Base-by-base conservation (phyloP, 352 stramenopile species). In the Pythium aquatile region DNA sequence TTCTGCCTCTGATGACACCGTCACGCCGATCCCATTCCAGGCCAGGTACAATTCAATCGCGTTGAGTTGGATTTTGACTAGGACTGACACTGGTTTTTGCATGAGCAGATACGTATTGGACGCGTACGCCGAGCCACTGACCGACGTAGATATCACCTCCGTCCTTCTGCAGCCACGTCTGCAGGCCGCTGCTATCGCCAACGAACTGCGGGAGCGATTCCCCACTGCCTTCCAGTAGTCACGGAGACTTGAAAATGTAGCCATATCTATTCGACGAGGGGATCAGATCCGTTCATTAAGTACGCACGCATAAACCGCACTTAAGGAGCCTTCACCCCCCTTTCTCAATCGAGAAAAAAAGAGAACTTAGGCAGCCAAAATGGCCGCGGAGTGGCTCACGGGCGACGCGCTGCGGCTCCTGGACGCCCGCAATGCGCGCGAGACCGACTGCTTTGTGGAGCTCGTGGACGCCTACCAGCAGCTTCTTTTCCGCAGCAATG, bases 381-480 rank as follows among this genome's bases (percentile, higher is more conserved):
- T 47, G 30, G 53, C 30, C 3, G 37, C 33, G 58, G 26, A 53
- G 42, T 77, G 70, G 70, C 75, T 92, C 61, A 55, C 65, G 26
- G 32, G 44, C 20, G 70, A 78, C 14, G 79, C 78, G n/a, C 65
- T 80, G 69, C 68, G 61, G 56, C 83, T 90, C 9, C 64, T 94
- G 51, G 71, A 88, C 47, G 70, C 74, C 40, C 83, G 85, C 63
- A 94, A 94, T 62, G 69, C 58, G 13, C 75, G 73, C 24, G 83
- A 94, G 63, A 79, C 79, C 55, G 70, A 78, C 28, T 72, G 61
- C 17, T 94, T 92, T 59, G 56, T 63, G 0, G 76, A 82, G 14
- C 68, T 94, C 3, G 78, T 94, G 46, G 54, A 71, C 10, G 78
- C 73, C 10, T 81, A 94, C 68, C 85, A 94, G 75, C 78, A 92